phyloP scores from a whole-genome alignment of 345 rosid genomes.

The Pistacia vera region DNA sequence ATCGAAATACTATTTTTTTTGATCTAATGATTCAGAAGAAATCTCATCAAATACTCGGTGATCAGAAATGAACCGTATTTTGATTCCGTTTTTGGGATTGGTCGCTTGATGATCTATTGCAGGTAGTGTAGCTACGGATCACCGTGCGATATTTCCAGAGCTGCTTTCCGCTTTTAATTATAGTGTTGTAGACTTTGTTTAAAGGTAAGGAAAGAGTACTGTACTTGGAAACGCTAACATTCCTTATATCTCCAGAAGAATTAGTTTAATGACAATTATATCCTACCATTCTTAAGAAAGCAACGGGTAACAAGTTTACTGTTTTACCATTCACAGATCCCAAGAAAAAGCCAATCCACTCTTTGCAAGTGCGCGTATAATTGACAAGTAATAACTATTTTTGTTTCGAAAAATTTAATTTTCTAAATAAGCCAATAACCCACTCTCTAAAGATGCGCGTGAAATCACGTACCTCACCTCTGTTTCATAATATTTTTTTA shows the following conservation, averaged over 20 bases:
- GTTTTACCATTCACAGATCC: conserved; percentile 16
- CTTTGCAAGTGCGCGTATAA: conserved; percentile 18
- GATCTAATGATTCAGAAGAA: neutral
- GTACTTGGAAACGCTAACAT: conserved; percentile 11
- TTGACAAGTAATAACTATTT: neutral
- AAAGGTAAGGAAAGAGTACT: conserved; percentile 4
- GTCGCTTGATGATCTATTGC: neutral
- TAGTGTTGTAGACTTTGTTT: conserved; percentile 25
- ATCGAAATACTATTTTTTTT: neutral
- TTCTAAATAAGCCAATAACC: neutral
- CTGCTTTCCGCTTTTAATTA: conserved; percentile 18
- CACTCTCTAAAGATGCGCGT: neutral
- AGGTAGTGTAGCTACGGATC: conserved; percentile 5
- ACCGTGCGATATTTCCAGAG: neutral
- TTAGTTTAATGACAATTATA: conserved; percentile 14
- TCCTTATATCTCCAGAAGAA: conserved; percentile 22
- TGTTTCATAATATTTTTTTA: too few species aligned
- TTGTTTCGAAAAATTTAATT: neutral
- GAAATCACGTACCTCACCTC: neutral
- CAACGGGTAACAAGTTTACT: conserved; percentile 8
- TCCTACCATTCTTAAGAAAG: conserved; percentile 14
- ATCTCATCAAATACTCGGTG: too few species aligned
- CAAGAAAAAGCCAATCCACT: conserved; percentile 11
- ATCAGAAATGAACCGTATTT: too few species aligned
- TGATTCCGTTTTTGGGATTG: too few species aligned